Base-by-base conservation (phyloP, 176 grass and related monocot species). In the Lolium multiflorum region DNA sequence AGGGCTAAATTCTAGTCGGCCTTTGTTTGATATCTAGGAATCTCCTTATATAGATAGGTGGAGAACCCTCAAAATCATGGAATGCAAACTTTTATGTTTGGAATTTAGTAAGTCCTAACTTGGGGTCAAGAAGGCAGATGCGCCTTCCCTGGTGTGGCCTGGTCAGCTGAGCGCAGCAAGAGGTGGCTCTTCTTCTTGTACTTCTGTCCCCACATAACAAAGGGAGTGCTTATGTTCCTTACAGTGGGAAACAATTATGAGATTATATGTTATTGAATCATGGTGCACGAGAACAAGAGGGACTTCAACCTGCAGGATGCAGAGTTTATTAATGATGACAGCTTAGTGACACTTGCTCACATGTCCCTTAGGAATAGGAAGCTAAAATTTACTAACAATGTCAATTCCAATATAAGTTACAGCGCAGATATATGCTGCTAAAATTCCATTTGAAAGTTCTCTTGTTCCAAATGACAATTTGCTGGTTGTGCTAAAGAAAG, bases 181-280 rank as follows among this genome's bases (percentile, higher is more conserved):
- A 16, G 14, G 51, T 54, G 51, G 15, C 15, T 15, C 51, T 35
- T 35, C 31, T 35, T 54, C 14, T 54, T 54, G 4, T 54, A 54
- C 46, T 48, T 48, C 46, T 54, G 15, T 54, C 51, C 51, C 51
- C 15, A 54, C 51, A 54, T 54, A 54, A 54, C 51, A 54, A 65
- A 21, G 17, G 73, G 31, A 55, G 11, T 75, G 31, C 4, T 43
- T 73, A 76, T 82, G 48, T 38, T 55, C 69, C 8, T 28, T 47
- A 55, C 56, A n/a, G 20, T 43, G 46, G 57, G 28, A 67, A 85
- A 25, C 11, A 67, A n/a, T n/a, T 81, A 35, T 85, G 60, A 77
- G 22, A 83, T 48, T 48, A 39, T 59, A 86, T 50, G 22, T 38
- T 71, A 79, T 31, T 3, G 24, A 35, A 59, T 31, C 17, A 28